Percentiles rank a stretch among this genome's conserved stretches.
phyloP scores from a whole-genome alignment of 192 early-diverging fungal species.

The Podochytrium sp. region DNA sequence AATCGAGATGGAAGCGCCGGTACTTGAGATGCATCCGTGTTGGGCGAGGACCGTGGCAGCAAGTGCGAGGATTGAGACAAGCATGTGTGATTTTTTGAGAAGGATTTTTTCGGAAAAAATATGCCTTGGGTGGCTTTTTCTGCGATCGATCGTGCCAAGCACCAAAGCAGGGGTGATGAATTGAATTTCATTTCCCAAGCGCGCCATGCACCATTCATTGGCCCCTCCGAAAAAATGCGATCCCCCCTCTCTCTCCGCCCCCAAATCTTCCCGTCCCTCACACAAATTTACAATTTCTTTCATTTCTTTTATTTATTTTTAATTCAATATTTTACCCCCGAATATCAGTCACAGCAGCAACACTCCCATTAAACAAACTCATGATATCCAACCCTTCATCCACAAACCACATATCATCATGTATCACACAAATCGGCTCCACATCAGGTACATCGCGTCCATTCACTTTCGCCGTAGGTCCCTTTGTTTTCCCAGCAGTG shows the following conservation, averaged over 20 bases:
- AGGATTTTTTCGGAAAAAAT: too few relatives aligned
- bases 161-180: too few relatives aligned
- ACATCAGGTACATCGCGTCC: neutral
- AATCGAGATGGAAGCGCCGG: too few relatives aligned
- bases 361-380: constrained; percentile 43
- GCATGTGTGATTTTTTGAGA: too few relatives aligned
- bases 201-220: too few relatives aligned
- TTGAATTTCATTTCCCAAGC: too few relatives aligned
- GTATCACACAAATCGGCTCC: constrained; percentile 20
- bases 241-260: neutral
- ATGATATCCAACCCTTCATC: constrained; percentile 54
- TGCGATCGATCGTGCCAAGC: too few relatives aligned
- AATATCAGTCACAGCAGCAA: constrained; percentile 9
- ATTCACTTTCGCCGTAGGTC: neutral
- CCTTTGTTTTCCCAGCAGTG: constrained; percentile 24
- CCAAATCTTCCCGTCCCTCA: neutral
- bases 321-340: neutral
- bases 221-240: too few relatives aligned
- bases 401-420: constrained; percentile 50
- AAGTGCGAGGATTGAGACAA: too few relatives aligned
- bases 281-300: neutral
- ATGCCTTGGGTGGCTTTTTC: too few relatives aligned
- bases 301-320: neutral
- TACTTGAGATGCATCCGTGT: too few relatives aligned
- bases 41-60: too few relatives aligned